Evolutionary conservation across 1,284 basidiomycete genomes (phyloP).

Genomic region (Cryptococcus sp.): DNA sequence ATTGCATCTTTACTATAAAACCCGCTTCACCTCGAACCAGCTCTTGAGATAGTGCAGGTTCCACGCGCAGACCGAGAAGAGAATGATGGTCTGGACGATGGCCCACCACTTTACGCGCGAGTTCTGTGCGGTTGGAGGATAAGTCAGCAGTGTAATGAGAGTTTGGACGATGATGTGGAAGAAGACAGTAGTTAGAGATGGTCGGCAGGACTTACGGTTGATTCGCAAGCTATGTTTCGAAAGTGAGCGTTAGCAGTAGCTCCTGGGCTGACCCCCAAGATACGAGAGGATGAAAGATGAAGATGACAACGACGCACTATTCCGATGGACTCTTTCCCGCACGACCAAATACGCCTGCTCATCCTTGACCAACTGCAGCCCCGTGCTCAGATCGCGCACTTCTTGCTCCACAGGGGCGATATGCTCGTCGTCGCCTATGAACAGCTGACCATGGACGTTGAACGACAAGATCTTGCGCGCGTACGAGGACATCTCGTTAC

Average conservation of each 20-base stretch:
- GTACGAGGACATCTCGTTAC: constrained; percentile 94
- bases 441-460: constrained; percentile 97
- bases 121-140: constrained; percentile 58
- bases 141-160: background rate
- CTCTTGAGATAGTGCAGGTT: constrained; percentile 98
- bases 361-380: constrained; percentile 88
- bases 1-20: constrained; percentile 61
- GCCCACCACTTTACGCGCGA: constrained; percentile 99
- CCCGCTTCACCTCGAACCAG: constrained; percentile 88
- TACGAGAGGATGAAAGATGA: background rate
- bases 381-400: constrained; percentile 83
- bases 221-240: constrained; percentile 77
- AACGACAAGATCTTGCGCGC: constrained; percentile 95
- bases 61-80: constrained; percentile 90
- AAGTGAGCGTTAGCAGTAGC: background rate
- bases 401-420: constrained; percentile 95
- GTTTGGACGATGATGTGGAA: background rate
- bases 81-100: constrained; percentile 80
- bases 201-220: constrained; percentile 57
- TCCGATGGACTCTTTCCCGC: constrained; percentile 86
- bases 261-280: background rate
- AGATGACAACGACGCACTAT: constrained; percentile 58
- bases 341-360: constrained; percentile 99
- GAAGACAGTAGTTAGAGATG: background rate
- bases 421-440: constrained; percentile 51